Conservation (phyloP, 768 basidiomycete species). For the Termitomyces sp. region DNA sequence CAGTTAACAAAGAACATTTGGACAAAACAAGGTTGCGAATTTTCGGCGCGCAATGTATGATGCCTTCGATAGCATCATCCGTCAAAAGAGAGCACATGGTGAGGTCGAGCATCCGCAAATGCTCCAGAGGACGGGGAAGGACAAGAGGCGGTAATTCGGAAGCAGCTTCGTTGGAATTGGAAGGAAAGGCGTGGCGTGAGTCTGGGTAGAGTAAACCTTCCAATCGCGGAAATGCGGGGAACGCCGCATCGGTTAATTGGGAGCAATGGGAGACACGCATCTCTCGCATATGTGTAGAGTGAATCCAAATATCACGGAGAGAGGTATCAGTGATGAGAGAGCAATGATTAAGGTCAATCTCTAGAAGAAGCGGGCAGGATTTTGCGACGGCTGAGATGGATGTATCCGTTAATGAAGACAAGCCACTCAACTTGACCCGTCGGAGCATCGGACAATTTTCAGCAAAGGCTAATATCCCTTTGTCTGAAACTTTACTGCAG, state of each 20-base stretch:
- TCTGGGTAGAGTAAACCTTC: slow-evolving; percentile 26
- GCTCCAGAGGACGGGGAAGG: slow-evolving; percentile 62
- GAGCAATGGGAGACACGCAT: slow-evolving; percentile 78
- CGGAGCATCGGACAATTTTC: slow-evolving; percentile 69
- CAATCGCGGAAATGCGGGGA: slow-evolving; percentile 63
- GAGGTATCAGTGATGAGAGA: slow-evolving; percentile 69
- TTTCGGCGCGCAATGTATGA: slow-evolving; percentile 74
- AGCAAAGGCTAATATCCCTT: slow-evolving; percentile 73
- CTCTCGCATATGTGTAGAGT: slow-evolving; percentile 83
- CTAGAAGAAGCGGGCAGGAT: slow-evolving; percentile 81
- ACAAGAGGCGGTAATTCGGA: slow-evolving; percentile 63
- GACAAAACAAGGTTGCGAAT: slow-evolving; percentile 85
- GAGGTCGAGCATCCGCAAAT: slow-evolving; percentile 89
- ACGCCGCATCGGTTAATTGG: slow-evolving; percentile 76
- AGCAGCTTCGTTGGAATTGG: slow-evolving; percentile 22
- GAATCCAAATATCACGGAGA: slow-evolving; percentile 78
- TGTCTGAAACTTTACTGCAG: slow-evolving; percentile 77
- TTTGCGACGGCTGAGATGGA: slow-evolving; percentile 73
- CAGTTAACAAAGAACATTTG: slow-evolving; percentile 76
- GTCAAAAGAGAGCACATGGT: slow-evolving; percentile 80
- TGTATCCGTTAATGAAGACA: slow-evolving; percentile 69
- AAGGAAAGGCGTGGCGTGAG: slow-evolving; percentile 38
- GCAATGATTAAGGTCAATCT: slow-evolving; percentile 90
- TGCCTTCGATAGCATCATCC: slow-evolving; percentile 79
- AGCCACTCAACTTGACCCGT: slow-evolving; percentile 82